Conservation (phyloP, 1,284 basidiomycete genomes). For the Moesziomyces sp. region DNA sequence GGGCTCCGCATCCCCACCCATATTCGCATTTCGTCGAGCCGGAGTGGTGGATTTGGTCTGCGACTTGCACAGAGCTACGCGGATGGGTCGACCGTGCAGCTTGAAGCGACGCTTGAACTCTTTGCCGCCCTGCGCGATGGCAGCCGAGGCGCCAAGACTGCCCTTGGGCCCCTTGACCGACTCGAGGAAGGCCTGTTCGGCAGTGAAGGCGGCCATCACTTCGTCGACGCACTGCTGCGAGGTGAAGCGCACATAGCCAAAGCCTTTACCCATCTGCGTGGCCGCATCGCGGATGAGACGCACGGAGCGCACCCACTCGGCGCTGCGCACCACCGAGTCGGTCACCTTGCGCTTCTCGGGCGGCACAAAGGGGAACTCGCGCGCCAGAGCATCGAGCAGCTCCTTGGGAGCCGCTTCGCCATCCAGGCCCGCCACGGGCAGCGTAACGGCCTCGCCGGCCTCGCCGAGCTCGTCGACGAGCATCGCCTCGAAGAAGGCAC, state of each 20-base stretch:
- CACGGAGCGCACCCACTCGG: slow-evolving; percentile 82
- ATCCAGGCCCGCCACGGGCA: slow-evolving; percentile 38
- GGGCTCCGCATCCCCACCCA: slow-evolving; percentile 7
- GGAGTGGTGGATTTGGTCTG: slow-evolving; percentile 34
- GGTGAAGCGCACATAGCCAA: slow-evolving; percentile 89
- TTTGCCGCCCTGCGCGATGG: slow-evolving; percentile 48
- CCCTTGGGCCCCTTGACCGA: slow-evolving; percentile 37
- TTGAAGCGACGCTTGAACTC: slow-evolving; percentile 63
- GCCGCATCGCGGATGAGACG: slow-evolving; percentile 89
- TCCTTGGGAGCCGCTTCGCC: slow-evolving; percentile 22
- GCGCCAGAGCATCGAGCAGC: slow-evolving; percentile 23
- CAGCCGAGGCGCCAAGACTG: slow-evolving; percentile 35
- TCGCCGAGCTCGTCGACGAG: slow-evolving; percentile 79
- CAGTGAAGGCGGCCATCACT: slow-evolving; percentile 59
- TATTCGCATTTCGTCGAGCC: neutral
- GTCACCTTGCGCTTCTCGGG: slow-evolving; percentile 24
- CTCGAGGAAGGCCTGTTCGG: slow-evolving; percentile 61
- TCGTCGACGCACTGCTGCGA: slow-evolving; percentile 72
- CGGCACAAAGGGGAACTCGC: slow-evolving; percentile 33
- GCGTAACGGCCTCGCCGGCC: slow-evolving; percentile 40
- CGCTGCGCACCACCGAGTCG: slow-evolving; percentile 34
- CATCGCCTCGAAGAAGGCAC: slow-evolving; percentile 85
- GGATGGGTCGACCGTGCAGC: slow-evolving; percentile 57
- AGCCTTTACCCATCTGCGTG: slow-evolving; percentile 96
- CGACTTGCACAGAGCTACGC: slow-evolving; percentile 62